Conservation (phyloP, 2,329 filamentous ascomycete species). For the Xylaria sp. region DNA sequence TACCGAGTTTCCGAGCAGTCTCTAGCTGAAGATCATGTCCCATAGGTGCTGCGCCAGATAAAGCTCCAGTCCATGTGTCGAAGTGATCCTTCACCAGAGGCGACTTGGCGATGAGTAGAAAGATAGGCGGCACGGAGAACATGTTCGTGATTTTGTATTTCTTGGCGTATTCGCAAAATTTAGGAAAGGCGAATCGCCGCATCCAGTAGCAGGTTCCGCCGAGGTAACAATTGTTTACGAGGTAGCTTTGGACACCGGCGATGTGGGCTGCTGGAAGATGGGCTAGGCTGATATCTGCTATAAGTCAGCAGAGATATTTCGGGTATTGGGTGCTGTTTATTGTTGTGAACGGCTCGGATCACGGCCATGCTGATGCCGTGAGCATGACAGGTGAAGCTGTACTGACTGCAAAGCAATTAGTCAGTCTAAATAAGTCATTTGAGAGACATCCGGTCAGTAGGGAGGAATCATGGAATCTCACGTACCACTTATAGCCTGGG, state of each 20-base stretch:
- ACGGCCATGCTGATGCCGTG: neutral
- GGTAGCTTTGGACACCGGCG: conserved; percentile 58
- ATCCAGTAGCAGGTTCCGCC: conserved; percentile 70
- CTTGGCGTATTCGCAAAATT: conserved; percentile 65
- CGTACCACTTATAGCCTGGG: conserved; percentile 44
- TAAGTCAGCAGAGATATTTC: neutral
- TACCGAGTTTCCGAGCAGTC: conserved; percentile 61
- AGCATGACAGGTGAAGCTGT: neutral
- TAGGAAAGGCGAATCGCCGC: conserved; percentile 66
- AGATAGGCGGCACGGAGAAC: conserved; percentile 71
- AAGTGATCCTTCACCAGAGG: conserved; percentile 67
- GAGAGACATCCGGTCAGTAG: neutral
- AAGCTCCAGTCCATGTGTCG: conserved; percentile 58
- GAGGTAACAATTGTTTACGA: conserved; percentile 55
- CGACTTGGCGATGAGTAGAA: conserved; percentile 67
- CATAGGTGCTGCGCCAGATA: conserved; percentile 67
- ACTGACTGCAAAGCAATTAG: conserved; percentile 40
- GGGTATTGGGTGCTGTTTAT: neutral
- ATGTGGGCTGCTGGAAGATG: conserved; percentile 61
- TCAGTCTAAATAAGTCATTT: conserved; percentile 40
- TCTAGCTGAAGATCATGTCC: conserved; percentile 64
- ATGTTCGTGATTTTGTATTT: conserved; percentile 64
- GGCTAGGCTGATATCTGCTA: conserved; percentile 40
- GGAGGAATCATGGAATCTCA: neutral
- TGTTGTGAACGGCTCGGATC: neutral